Conservation (phyloP, 345 rosid genomes). For the Noccaea caerulescens region DNA sequence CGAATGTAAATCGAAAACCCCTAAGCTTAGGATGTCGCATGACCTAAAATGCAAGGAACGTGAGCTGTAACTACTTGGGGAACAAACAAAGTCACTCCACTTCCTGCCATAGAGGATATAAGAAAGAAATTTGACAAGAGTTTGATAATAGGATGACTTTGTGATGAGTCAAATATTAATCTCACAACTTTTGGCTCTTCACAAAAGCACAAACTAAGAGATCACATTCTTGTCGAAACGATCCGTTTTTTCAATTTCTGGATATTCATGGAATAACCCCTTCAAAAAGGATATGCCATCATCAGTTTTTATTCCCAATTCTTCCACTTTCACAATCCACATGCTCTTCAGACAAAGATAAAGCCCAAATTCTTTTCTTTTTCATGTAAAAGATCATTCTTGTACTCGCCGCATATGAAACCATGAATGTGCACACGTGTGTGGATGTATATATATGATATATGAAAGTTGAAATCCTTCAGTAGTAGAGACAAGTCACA, state of each 20-base stretch:
- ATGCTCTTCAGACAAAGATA: background rate
- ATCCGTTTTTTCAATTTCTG: constrained; percentile 29
- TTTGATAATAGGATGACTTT: background rate
- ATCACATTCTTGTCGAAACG: constrained; percentile 36
- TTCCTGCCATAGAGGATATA: background rate
- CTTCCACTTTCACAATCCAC: constrained; percentile 22
- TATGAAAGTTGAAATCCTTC: background rate
- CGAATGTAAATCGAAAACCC: background rate
- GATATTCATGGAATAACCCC: constrained; percentile 44
- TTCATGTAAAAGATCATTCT: background rate
- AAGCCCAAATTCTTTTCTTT: background rate
- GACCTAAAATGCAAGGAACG: background rate
- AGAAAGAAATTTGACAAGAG: background rate
- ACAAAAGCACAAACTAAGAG: constrained; percentile 23
- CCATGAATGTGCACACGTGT: background rate
- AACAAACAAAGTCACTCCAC: constrained; percentile 14
- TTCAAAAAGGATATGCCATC: constrained; percentile 37
- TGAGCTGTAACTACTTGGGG: background rate
- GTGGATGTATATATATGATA: background rate
- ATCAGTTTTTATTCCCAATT: constrained; percentile 32
- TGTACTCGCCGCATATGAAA: constrained; percentile 25
- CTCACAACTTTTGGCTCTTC: constrained; percentile 37
- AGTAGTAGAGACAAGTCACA: constrained; percentile 24
- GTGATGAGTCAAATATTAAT: constrained; percentile 3
- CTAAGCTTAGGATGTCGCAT: background rate